Percentiles rank a stretch among this genome's conserved stretches.
Evolutionary conservation across 257 asterid species (phyloP).

Genomic region (Capsicum rhomboideum): DNA sequence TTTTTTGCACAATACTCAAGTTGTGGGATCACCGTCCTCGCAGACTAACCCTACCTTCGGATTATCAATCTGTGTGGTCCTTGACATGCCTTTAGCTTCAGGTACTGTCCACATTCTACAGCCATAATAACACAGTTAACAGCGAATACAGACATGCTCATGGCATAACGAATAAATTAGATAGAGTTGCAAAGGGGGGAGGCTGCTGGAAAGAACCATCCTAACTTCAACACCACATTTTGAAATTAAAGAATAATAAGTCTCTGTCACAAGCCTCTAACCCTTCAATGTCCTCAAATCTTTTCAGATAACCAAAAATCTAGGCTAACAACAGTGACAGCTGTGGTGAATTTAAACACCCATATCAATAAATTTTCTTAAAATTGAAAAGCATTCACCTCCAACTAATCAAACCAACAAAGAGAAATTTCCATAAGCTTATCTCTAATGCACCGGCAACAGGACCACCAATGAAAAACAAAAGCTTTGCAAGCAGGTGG

Average conservation of each 20-base stretch:
- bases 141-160: neutral
- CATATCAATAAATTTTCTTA: neutral
- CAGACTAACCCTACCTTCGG: conserved; percentile 49
- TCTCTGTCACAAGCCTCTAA: neutral
- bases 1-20: conserved; percentile 28
- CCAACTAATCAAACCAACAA: neutral
- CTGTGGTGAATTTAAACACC: neutral
- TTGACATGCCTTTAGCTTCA: conserved; percentile 47
- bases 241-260: neutral
- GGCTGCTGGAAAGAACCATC: neutral
- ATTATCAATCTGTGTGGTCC: conserved; percentile 21
- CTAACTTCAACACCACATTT: neutral
- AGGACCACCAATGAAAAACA: neutral
- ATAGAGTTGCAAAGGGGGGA: neutral
- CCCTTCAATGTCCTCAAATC: neutral
- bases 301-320: neutral
- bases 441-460: neutral
- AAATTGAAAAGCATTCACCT: neutral
- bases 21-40: conserved; percentile 37
- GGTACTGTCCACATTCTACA: conserved; percentile 86
- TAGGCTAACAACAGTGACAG: neutral
- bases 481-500: neutral
- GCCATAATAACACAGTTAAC: neutral
- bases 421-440: neutral
- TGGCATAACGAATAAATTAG: neutral